Conservation (phyloP, 352 stramenopile genomes). For the Peronospora destructor region DNA sequence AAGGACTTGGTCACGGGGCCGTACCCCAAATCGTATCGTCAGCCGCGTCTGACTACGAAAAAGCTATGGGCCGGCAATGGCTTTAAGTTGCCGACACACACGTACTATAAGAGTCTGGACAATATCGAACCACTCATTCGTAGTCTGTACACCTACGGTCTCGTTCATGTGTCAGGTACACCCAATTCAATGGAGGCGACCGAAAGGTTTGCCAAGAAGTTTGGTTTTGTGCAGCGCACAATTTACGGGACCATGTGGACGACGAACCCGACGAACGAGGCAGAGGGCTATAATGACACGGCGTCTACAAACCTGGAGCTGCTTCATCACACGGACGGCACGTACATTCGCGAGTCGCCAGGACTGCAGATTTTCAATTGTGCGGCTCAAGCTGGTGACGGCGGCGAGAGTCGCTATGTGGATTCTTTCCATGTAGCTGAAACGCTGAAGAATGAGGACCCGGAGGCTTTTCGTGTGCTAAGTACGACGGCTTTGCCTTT, state of each 20-base stretch:
- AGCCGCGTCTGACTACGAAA: constrained; percentile 44
- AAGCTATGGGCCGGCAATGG: constrained; percentile 44
- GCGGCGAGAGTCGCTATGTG: constrained; percentile 71
- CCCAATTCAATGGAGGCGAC: constrained; percentile 73
- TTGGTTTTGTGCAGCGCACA: constrained; percentile 78
- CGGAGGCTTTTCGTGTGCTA: constrained; percentile 65
- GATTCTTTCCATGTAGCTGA: constrained; percentile 76
- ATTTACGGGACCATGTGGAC: constrained; percentile 90
- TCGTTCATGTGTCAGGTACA: constrained; percentile 59
- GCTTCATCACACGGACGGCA: constrained; percentile 82
- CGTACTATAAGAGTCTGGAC: constrained; percentile 35
- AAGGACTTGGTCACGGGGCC: constrained; percentile 12
- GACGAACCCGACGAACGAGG: constrained; percentile 63
- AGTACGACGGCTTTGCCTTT: constrained; percentile 63
- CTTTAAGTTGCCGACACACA: constrained; percentile 42
- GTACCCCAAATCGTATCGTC: constrained; percentile 54
- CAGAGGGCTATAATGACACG: constrained; percentile 82
- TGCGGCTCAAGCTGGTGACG: constrained; percentile 59
- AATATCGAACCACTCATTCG: constrained; percentile 65
- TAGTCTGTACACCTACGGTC: constrained; percentile 62
- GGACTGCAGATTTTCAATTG: constrained; percentile 89
- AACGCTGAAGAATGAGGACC: constrained; percentile 46
- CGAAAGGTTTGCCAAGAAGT: constrained; percentile 70
- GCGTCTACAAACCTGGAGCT: constrained; percentile 82
- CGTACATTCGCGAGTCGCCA: constrained; percentile 82